phyloP scores from a whole-genome alignment of 2,329 filamentous ascomycete species.

The Hypoxylon sp. region DNA sequence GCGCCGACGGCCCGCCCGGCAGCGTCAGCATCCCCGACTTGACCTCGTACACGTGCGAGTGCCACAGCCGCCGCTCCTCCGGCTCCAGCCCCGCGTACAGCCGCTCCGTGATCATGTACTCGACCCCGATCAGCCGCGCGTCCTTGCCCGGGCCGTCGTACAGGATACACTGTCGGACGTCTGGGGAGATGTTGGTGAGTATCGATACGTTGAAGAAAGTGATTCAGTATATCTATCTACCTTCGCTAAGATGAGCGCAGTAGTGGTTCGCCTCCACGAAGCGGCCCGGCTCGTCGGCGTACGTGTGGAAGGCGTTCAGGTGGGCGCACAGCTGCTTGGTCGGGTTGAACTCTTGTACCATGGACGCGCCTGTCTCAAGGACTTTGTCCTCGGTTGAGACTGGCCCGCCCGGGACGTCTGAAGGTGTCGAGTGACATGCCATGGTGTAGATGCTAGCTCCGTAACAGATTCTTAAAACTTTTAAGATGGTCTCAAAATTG shows the following conservation, averaged over 20 bases:
- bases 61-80: slow-evolving; percentile 80
- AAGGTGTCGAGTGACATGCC: slow-evolving; percentile 21
- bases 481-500: neutral
- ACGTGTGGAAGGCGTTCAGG: slow-evolving; percentile 86
- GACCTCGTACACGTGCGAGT: slow-evolving; percentile 77
- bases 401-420: slow-evolving; percentile 55
- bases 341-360: slow-evolving; percentile 73
- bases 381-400: slow-evolving; percentile 63
- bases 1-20: slow-evolving; percentile 63
- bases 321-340: slow-evolving; percentile 81
- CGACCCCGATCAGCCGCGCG: slow-evolving; percentile 81
- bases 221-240: slow-evolving; percentile 42
- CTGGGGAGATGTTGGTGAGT: slow-evolving; percentile 46
- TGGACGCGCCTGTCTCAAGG: slow-evolving; percentile 67
- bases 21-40: slow-evolving; percentile 83
- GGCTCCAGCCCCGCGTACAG: slow-evolving; percentile 71
- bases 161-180: slow-evolving; percentile 84
- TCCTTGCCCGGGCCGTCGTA: slow-evolving; percentile 75
- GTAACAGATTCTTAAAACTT: neutral
- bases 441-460: slow-evolving; percentile 5
- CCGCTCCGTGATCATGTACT: slow-evolving; percentile 82
- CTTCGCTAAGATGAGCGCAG: slow-evolving; percentile 76
- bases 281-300: slow-evolving; percentile 74
- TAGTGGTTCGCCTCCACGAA: slow-evolving; percentile 85
- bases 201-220: neutral